Base-by-base conservation (phyloP, 306 rosid species). In the Fragaria ananassa region DNA sequence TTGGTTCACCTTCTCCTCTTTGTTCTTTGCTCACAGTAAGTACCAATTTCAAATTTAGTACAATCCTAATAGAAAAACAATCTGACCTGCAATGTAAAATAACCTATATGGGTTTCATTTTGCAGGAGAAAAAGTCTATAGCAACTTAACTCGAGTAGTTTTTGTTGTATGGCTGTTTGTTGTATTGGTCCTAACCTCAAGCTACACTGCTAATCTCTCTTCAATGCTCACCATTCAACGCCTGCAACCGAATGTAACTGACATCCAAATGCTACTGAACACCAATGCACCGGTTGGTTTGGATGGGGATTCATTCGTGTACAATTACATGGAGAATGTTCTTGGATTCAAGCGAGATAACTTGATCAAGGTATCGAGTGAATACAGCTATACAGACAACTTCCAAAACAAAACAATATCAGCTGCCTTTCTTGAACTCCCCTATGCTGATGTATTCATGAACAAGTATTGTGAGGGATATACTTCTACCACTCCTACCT, bases 11-110 rank as follows among this genome's bases (percentile, higher is more conserved):
- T 85, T 88, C 87, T 88, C 91, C 68, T 85, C 92, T 31, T 84
- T 91, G 61, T 91, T 91, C 91, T 89, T 86, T 76, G 97, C 93
- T 58, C 93, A 91, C 9, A 85, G 97, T 89, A 73, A 88, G 97
- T 82, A 37, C 31, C 70, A 66, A 39, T 18, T 39, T 49, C 74
- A 34, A 31, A 6, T 7, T 15, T 46, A 47, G 39, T 70, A 70
- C 25, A 47, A 25, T 19, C 13, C 21, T 44, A 21, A 5, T 5
- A 60, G 39, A 8, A 34, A 0, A 34, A 39, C 5, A 63, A 35
- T 63, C n/a, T 14, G 8, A 35, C 39, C 41, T 61, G 10, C 66
- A 63, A 6, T 34, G 12, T 13, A 31, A 34, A 63, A 13, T 63
- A 31, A 63, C 44, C 44, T 31, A 15, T 31, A 15, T 29, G 64